Conservation (phyloP, 2,329 filamentous ascomycete genomes). For the Botrytis paeoniae region DNA sequence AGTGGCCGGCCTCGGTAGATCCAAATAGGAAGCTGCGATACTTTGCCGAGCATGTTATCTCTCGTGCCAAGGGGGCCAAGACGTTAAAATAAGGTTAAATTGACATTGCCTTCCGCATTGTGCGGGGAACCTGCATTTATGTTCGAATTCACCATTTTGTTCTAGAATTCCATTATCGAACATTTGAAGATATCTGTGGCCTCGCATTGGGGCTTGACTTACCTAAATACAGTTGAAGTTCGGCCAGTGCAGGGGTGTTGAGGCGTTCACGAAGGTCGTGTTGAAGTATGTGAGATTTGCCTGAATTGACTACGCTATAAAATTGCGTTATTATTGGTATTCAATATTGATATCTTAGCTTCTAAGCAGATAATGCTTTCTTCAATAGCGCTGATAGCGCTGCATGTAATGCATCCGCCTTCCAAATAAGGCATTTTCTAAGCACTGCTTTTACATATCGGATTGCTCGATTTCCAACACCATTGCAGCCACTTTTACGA, state of each 20-base stretch:
- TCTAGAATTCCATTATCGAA: not conserved
- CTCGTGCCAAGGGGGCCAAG: slow-evolving; percentile 15
- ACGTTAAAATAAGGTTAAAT: slow-evolving; percentile 15
- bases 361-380: not conserved
- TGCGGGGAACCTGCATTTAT: not conserved
- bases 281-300: not conserved
- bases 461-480: not conserved
- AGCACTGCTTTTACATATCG: not conserved
- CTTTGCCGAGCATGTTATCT: slow-evolving; percentile 19
- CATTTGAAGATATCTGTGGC: not conserved
- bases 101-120: slow-evolving; percentile 10
- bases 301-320: not conserved
- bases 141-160: not conserved
- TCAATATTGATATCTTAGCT: not conserved
- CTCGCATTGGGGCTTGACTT: not conserved
- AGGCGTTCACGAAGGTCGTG: not conserved
- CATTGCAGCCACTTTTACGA: not conserved
- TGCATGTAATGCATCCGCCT: not conserved
- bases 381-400: not conserved
- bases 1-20: not conserved
- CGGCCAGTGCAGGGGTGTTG: not conserved
- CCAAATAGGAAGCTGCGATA: slow-evolving; percentile 10
- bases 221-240: not conserved
- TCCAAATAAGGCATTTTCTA: not conserved
- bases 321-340: not conserved